Base-by-base conservation (phyloP, 345 rosid genomes). In the Eucalyptus pauciflora region DNA sequence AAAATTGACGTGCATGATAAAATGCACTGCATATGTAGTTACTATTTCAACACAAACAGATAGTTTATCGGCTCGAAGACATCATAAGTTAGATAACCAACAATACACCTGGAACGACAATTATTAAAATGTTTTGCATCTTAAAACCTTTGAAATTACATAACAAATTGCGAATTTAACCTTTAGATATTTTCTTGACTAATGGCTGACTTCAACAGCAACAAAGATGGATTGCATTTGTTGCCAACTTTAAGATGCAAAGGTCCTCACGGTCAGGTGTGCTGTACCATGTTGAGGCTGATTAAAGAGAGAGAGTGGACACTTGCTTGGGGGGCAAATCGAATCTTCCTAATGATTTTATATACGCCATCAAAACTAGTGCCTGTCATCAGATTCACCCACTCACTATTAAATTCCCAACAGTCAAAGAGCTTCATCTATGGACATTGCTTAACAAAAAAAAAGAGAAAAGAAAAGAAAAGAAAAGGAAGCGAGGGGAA, bases 391-490 rank as follows among this genome's bases (percentile, higher is more conserved):
- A 18, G 13, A 76, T 20, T 76, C 83, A 37, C 83, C 83, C 13
- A 37, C 24, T 10, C 83, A 41, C 24, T 20, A 37, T 76, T 20
- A 20, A 76, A 10, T 41, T 76, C 13, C 48, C 48, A 20, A 76
- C 48, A 41, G 83, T 41, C 83, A 76, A 76, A 76, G 83, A 6
- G 83, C 48, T 37, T 37, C 48, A 20, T 20, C 27, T 76, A 6
- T 20, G 48, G 48, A 76, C 83, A 76, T 76, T 37, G 13, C 81
- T 11, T 37, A 10, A 41, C 27, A 13, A 18, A 18, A 71, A 71
- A 56, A 2, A 1, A 0, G 7, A 2, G 0, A 54, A 56, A 8
- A 56, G 4, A 0, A 22, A 56, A 56, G 10, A 0, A 56, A 37
- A 20, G 4, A 37, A 71, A 71, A 41, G 81, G 80, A 69, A 69